Base-by-base conservation (phyloP, 495 filamentous ascomycete genomes). In the Lasiosphaeria ovina region DNA sequence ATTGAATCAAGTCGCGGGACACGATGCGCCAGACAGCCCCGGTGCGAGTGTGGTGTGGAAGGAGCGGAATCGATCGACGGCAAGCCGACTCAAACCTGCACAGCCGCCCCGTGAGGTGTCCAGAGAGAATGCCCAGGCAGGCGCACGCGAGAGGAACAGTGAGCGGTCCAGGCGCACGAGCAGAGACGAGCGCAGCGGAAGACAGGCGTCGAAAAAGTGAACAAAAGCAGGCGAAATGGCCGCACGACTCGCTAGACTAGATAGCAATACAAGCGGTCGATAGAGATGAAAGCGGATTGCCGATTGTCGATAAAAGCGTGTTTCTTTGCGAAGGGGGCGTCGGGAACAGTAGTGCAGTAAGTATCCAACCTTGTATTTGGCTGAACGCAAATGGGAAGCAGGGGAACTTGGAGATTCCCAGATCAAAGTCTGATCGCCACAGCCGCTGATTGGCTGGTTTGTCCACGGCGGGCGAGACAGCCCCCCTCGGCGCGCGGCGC, bases 361-460 rank as follows among this genome's bases (percentile, higher is more conserved):
- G 61, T 52, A 51, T 56, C 57, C 6, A 57, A 60, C 50, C 54
- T 61, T 51, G 62, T 16, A 51, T 57, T 61, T 61, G 62, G 61
- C 58, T 50, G 44, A 51, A 62, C 55, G 56, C 55, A 53, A 59
- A 61, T 47, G 48, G 58, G 51, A 65, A 59, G 45, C 59, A 63
- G 50, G 63, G 62, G 66, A 55, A 66, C 61, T 65, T 60, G 57
- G 65, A 64, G 62, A 67, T 63, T 61, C 63, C 63, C 65, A 61
- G 64, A 66, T 68, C 70, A 73, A 72, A 72, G 70, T 72, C 68
- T 71, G 70, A 72, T 69, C 70, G 69, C 65, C 58, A 60, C 64
- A 54, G 40, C 49, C 16, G 24, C 70, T 69, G 73, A 73, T 75
- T 71, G 72, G 54, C 50, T 38, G 59, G 47, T 47, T 16, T 38